Base-by-base conservation (phyloP, 192 early-diverging fungal species). In the Funneliformis geosporum region DNA sequence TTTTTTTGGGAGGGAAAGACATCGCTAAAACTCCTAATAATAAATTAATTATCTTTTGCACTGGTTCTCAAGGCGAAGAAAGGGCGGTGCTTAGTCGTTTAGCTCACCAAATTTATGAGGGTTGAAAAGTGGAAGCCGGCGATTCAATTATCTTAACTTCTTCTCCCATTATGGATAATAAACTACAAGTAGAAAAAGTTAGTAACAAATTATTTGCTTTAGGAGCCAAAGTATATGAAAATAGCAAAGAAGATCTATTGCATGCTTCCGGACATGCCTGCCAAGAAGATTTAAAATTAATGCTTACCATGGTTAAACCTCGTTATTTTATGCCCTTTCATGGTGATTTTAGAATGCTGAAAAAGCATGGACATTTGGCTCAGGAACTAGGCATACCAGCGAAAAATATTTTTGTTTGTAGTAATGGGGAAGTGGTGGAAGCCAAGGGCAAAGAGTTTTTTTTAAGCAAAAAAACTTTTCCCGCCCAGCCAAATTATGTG, bases 271-370 rank as follows among this genome's bases (percentile, higher is more conserved):
- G 70, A 6, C 70, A 72, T 46, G 70, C 70, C 44, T 72, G 70
- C 40, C 70, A 72, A 72, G 70, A 72, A 72, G 70, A 72, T 42
- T 72, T 72, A 72, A 72, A 72, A 72, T n/a, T 72, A 42, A 72
- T 72, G 8, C 16, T 72, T 2, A 72, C 2, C 1, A 23, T 72
- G 9, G 70, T 72, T n/a, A 72, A 72, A n/a, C 70, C 70, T 21
- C 2, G 4, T 46, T 72, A 72, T 72, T 72, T 72, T 43, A 72
- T 72, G 70, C 70, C 70, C 16, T 72, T 72, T 39, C 70, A 72
- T 18, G 70, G 70, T 11, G 40, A 72, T 72, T 72, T 72, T 72
- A 39, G 70, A 7, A 72, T 72, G 70, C 70, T 72, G 25, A 72
- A 72, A 72, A 72, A 72, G 1, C 70, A 72, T 25, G 70, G 39